Base-by-base conservation (phyloP, 352 stramenopile genomes). In the Pythium apleroticum region DNA sequence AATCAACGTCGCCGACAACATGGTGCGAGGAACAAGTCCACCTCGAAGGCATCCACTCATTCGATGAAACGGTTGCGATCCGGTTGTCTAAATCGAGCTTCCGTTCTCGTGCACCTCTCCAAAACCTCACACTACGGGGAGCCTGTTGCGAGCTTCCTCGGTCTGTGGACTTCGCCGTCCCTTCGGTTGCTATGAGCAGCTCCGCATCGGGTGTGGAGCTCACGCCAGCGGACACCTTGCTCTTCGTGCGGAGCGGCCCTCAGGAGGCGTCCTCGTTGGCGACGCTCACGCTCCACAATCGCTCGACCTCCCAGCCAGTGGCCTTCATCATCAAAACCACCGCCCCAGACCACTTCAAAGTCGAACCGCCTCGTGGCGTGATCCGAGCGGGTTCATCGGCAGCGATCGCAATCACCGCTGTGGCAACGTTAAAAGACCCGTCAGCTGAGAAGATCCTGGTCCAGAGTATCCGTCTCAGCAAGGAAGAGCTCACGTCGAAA, bases 291-390 rank as follows among this genome's bases (percentile, higher is more conserved):
- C 24, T 55, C 2, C 48, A 24, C 48, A 55, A 55, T 17, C 4
- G 7, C 9, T 55, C 48, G n/a, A 4, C 28, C 4, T 55, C 48
- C 19, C 24, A 24, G 25, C 48, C 24, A 1, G 14, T 55, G 4
- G 48, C 48, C 4, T 55, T 55, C 25, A 22, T 37, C 6, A 37
- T 55, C 28, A 55, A 55, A 17, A 37, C 48, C 7, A 55, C 48
- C 14, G 24, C 11, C 4, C 48, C 24, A 19, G 28, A 8, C 4
- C 48, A 24, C 7, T 37, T 37, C 48, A 37, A 5, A 22, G 22
- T 55, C 14, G 14, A 55, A 22, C 48, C 48, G 14, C 48, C 48
- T 37, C 24, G 19, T 24, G 48, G 48, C 11, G 48, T 55, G 24
- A 31, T 55, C 11, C 25, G 25, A 17, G 12, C 24, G 11, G 28